Base-by-base conservation (phyloP, 2,329 filamentous ascomycete species). In the Colletotrichum sublineola region DNA sequence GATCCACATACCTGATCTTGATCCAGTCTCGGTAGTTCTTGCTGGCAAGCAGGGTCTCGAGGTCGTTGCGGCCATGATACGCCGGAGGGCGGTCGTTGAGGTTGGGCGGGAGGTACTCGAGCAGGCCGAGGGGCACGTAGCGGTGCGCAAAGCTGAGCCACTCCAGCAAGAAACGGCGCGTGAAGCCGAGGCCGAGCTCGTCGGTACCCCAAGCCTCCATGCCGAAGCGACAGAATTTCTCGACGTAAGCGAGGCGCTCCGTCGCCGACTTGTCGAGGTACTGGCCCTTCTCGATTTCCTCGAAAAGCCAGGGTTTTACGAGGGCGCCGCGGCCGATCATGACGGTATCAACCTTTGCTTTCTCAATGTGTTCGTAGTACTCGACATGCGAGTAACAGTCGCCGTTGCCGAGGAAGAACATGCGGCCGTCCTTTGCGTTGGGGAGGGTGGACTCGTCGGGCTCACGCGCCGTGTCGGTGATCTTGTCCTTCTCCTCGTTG, bases 261-360 rank as follows among this genome's bases (percentile, higher is more conserved):
- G 91, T 88, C 2, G 96, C 93, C 3, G 94, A 94, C 82, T 99
- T 99, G 86, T 99, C 96, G 50, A 99, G 89, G 80, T 98, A 98
- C 82, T 98, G 96, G 6, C 93, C 93, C 74, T 91, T 89, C 76
- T 94, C 90, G 67, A 99, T 98, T 83, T 99, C 96, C 82, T 99
- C 96, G 79, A 98, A 99, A 74, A 99, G 87, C 96, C 96, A 99
- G 0, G 96, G 96, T 84, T 99, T 99, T 84, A 98, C 94, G 71
- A 99, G 88, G 12, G 96, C 96, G 68, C 96, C 96, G 73, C 96
- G 93, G n/a, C 92, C 96, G 73, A 98, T 91, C 96, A 99, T 98
- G 79, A 97, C 93, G n/a, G 91, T 91, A 84, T 98, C 96, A 57
- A 98, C 95, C 58, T 90, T 89, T 46, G 94, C 89, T 71, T 96